Evolutionary conservation across 768 basidiomycete genomes (phyloP).

Genomic region (Pleurotus tuber-regium): DNA sequence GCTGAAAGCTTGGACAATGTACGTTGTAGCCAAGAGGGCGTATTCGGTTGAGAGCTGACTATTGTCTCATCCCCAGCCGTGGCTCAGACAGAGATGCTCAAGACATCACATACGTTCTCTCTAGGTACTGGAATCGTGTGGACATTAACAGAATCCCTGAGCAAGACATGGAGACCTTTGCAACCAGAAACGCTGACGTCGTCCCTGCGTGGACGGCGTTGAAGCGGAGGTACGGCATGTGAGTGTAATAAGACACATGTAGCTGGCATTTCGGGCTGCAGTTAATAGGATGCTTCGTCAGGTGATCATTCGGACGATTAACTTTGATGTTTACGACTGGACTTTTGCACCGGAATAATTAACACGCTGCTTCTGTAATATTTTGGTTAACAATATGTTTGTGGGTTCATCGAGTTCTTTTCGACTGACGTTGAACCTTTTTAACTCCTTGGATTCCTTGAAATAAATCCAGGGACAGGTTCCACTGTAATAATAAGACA

Average conservation of each 20-base stretch:
- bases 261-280: constrained; percentile 2
- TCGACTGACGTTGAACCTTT: neutral
- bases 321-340: neutral
- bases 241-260: constrained; percentile 16
- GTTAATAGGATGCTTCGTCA: neutral
- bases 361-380: constrained; percentile 1
- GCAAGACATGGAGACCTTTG: constrained; percentile 81
- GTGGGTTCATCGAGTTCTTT: neutral
- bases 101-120: constrained; percentile 70
- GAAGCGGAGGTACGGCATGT: constrained; percentile 71
- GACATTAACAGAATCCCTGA: constrained; percentile 87
- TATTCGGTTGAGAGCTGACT: constrained; percentile 13
- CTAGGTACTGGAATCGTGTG: constrained; percentile 76
- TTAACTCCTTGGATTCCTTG: neutral
- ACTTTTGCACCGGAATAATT: constrained; percentile 7
- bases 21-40: too few species aligned
- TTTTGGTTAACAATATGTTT: neutral
- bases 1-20: constrained; percentile 82
- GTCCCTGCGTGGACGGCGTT: constrained; percentile 74
- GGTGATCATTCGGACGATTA: constrained; percentile 3
- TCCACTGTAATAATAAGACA: neutral
- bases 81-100: constrained; percentile 71
- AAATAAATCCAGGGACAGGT: neutral
- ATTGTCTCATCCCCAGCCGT: constrained; percentile 43
- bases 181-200: constrained; percentile 53